Evolutionary conservation across 176 grass and related monocot genomes (phyloP).

Genomic region (Raddia guianensis): DNA sequence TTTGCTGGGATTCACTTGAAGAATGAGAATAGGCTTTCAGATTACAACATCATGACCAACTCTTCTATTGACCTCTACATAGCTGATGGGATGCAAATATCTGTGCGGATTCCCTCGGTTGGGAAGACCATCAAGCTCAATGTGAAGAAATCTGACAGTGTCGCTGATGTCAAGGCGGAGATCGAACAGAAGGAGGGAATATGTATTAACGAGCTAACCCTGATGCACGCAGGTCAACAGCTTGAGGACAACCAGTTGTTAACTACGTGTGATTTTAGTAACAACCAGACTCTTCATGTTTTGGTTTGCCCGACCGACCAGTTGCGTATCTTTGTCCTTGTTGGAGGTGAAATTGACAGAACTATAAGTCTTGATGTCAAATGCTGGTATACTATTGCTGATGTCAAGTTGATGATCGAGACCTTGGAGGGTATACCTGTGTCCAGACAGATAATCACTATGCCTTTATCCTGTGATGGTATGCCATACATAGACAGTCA

Average conservation of each 20-base stretch:
- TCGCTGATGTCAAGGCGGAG: constrained; percentile 43
- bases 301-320: constrained; percentile 36
- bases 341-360: constrained; percentile 39
- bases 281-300: constrained; percentile 41
- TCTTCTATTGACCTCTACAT: constrained; percentile 45
- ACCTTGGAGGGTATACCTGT: constrained; percentile 30
- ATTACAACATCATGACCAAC: constrained; percentile 51
- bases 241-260: constrained; percentile 42
- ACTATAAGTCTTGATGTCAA: constrained; percentile 35
- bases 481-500: background rate
- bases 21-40: constrained; percentile 35
- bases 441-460: constrained; percentile 11
- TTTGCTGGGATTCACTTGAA: constrained; percentile 49
- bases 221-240: constrained; percentile 32
- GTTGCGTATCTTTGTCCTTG: constrained; percentile 30
- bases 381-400: constrained; percentile 54
- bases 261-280: constrained; percentile 37
- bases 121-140: constrained; percentile 50
- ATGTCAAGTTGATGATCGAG: constrained; percentile 54
- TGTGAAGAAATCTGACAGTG: constrained; percentile 39
- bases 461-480: constrained; percentile 6
- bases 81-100: constrained; percentile 48
- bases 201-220: constrained; percentile 32
- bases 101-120: constrained; percentile 44
- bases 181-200: constrained; percentile 38